Percentiles rank a stretch among this genome's conserved stretches.
These are phyloP conservation scores for Penicillium digitatum DNA, from an alignment of 2,329 filamentous ascomycete species.

Conservation along the genomic window DNA sequence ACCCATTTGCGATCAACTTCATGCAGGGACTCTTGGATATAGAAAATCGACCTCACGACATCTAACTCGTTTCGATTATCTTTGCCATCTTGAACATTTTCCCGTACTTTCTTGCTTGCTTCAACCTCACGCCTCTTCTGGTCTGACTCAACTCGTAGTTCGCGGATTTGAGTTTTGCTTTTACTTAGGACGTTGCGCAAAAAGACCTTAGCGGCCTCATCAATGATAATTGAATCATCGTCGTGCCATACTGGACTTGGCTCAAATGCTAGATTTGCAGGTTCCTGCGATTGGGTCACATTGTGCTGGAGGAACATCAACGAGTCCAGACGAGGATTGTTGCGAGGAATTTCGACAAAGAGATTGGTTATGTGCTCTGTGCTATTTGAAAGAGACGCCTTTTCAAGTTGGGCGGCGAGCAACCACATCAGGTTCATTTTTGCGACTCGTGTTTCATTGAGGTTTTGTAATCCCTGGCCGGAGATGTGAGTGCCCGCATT, in stretches of 20 bases:
- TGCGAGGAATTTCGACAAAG: conserved; percentile 75
- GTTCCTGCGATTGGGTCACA: conserved; percentile 75
- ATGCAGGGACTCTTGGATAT: conserved; percentile 78
- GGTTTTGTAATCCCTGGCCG: conserved; percentile 68
- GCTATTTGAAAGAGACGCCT: conserved; percentile 70
- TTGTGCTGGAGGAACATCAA: conserved; percentile 99
- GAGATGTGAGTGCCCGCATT: conserved; percentile 8
- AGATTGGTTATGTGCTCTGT: conserved; percentile 68
- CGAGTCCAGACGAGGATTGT: conserved; percentile 83
- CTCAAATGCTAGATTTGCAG: conserved; percentile 79
- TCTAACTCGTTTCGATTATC: conserved; percentile 88
- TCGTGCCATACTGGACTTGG: conserved; percentile 97
- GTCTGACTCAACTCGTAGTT: conserved; percentile 77
- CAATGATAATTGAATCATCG: conserved; percentile 77
- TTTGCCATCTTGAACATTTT: conserved; percentile 73
- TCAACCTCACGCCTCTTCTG: conserved; percentile 85
- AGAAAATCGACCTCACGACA: conserved; percentile 76
- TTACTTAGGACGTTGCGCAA: conserved; percentile 87
- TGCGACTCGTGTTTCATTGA: conserved; percentile 80
- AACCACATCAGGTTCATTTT: conserved; percentile 86
- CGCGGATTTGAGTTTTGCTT: conserved; percentile 77
- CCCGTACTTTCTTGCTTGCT: conserved; percentile 65
- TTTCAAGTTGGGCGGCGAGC: conserved; percentile 73
- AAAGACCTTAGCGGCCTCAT: conserved; percentile 84
- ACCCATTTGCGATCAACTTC: conserved; percentile 77